Evolutionary conservation across 2,329 filamentous ascomycete species (phyloP).

Genomic region (Trichoderma sp.): DNA sequence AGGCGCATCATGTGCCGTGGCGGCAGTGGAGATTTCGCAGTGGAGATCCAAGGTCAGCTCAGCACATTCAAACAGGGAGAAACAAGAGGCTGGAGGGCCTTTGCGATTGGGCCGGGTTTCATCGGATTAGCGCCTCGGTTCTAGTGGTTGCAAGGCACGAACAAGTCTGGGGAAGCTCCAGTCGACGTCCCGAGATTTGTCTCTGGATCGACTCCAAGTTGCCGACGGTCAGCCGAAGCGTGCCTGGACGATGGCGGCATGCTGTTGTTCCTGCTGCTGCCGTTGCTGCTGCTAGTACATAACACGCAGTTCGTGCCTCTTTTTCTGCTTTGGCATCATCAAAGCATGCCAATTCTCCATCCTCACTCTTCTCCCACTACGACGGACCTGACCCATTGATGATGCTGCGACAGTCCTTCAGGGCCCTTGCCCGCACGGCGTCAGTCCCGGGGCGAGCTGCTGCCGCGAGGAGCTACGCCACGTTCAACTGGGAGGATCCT

Average conservation of each 20-base stretch:
- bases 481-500: conserved; percentile 92
- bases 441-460: conserved; percentile 35
- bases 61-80: conserved; percentile 8
- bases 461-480: conserved; percentile 41
- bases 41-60: conserved; percentile 3
- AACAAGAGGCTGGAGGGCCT: no score
- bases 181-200: no score
- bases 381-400: neutral
- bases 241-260: neutral
- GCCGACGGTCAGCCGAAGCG: conserved; percentile 19
- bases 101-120: conserved; percentile 33
- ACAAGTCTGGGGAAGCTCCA: conserved; percentile 31
- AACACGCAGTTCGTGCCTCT: conserved; percentile 29
- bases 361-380: neutral
- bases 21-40: conserved; percentile 11
- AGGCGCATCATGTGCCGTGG: conserved; percentile 23
- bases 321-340: neutral
- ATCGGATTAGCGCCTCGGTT: conserved; percentile 35
- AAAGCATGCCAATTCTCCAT: neutral
- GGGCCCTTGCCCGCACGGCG: conserved; percentile 36
- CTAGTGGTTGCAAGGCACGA: conserved; percentile 19
- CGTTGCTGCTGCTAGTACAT: neutral
- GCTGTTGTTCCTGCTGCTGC: neutral
- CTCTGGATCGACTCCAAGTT: conserved; percentile 21
- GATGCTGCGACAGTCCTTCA: conserved; percentile 40